Evolutionary conservation across 768 basidiomycete species (phyloP).

Genomic region (Sistotremastrum niveocremeum): DNA sequence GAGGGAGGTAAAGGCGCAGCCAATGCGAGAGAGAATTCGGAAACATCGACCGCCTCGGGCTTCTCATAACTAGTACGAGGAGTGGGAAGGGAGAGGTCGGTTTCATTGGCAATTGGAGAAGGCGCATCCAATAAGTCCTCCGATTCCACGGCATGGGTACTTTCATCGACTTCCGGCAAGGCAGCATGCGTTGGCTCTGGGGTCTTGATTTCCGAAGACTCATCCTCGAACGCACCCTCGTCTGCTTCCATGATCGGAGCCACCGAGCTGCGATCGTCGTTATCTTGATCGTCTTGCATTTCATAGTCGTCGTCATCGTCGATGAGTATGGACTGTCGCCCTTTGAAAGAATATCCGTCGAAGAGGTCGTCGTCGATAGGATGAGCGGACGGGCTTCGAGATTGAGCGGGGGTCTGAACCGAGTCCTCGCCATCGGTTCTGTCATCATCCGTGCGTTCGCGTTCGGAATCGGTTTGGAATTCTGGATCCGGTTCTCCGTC

Average conservation of each 20-base stretch:
- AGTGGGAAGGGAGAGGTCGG: too few species aligned
- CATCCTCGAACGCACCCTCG: slow-evolving; percentile 19
- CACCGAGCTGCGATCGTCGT: slow-evolving; percentile 15
- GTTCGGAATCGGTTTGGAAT: slow-evolving; percentile 46
- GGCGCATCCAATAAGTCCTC: too few species aligned
- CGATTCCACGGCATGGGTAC: too few species aligned
- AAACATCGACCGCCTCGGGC: too few species aligned
- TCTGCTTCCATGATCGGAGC: slow-evolving; percentile 19
- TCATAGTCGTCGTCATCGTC: slow-evolving; percentile 59
- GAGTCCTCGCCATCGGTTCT: slow-evolving; percentile 48
- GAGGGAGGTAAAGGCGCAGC: too few species aligned
- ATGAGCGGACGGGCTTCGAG: slow-evolving; percentile 60
- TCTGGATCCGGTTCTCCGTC: slow-evolving; percentile 48
- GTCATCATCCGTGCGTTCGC: slow-evolving; percentile 23
- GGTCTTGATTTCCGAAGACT: slow-evolving; percentile 48
- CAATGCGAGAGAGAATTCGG: too few species aligned
- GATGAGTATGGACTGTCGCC: slow-evolving; percentile 63
- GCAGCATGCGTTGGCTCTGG: slow-evolving; percentile 48
- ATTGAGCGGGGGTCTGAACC: slow-evolving; percentile 67
- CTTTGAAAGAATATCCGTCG: slow-evolving; percentile 91
- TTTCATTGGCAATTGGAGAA: too few species aligned
- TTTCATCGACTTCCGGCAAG: slow-evolving; percentile 14
- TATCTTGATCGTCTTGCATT: slow-evolving; percentile 29
- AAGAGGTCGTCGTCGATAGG: slow-evolving; percentile 56
- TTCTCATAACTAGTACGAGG: too few species aligned